Evolutionary conservation across 306 rosid species (phyloP).

Genomic region (Arachis stenosperma): DNA sequence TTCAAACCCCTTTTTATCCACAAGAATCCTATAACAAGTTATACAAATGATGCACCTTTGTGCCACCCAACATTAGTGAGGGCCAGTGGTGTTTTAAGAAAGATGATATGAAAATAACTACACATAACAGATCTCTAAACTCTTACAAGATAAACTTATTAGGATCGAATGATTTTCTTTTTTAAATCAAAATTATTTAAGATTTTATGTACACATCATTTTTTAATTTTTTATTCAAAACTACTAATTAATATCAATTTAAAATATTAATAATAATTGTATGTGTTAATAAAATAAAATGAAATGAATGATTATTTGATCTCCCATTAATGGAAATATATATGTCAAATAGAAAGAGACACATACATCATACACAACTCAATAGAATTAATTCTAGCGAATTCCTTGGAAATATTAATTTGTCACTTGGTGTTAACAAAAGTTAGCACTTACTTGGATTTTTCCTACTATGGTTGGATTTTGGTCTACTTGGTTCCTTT

Average conservation of each 20-base stretch:
- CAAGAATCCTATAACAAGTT: constrained; percentile 19
- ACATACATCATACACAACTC: constrained; percentile 35
- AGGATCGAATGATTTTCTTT: constrained; percentile 25
- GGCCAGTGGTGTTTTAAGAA: constrained; percentile 31
- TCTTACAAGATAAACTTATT: constrained; percentile 43
- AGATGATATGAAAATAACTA: constrained; percentile 44
- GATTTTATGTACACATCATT: too few species aligned
- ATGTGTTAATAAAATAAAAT: too few species aligned
- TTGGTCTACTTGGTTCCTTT: constrained; percentile 44
- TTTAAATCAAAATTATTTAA: too few species aligned
- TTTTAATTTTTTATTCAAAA: too few species aligned
- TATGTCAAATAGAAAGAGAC: constrained; percentile 75
- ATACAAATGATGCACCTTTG: constrained; percentile 33
- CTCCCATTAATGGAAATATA: constrained; percentile 48
- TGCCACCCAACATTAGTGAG: constrained; percentile 43
- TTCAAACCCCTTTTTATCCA: constrained; percentile 29
- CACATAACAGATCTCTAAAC: background rate
- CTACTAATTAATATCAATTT: too few species aligned
- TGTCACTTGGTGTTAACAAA: constrained; percentile 63
- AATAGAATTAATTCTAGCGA: constrained; percentile 44
- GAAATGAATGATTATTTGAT: too few species aligned
- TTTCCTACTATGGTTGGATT: constrained; percentile 50
- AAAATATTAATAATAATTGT: too few species aligned
- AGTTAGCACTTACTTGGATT: constrained; percentile 43
- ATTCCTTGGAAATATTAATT: constrained; percentile 58